These are phyloP conservation scores for Boletus fagicola DNA, from an alignment of 768 basidiomycete species.

Conservation along the genomic window DNA sequence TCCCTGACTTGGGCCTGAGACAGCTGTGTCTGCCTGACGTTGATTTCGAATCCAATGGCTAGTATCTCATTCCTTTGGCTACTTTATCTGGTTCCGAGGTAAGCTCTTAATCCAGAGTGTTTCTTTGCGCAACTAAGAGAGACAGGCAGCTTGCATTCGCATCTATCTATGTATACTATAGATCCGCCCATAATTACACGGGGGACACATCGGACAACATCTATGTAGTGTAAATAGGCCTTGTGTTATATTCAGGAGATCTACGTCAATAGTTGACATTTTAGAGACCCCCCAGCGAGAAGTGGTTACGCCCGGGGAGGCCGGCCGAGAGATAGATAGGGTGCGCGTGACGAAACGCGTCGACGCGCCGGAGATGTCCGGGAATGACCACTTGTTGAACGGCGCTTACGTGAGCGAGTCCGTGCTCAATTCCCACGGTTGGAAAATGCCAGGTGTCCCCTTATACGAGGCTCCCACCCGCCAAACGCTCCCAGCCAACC, in stretches of 20 bases:
- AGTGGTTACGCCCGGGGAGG: conserved; percentile 10
- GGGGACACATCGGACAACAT: conserved; percentile 8
- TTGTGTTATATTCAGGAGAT: neutral
- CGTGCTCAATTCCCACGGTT: conserved; percentile 37
- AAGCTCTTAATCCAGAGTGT: neutral
- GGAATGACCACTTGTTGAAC: conserved; percentile 30
- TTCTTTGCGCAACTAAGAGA: neutral
- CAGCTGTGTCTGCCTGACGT: conserved; percentile 46
- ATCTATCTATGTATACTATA: conserved; percentile 20
- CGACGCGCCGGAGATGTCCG: conserved; percentile 27
- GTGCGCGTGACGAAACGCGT: conserved; percentile 8
- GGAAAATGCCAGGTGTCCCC: conserved; percentile 28
- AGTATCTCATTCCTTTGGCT: neutral
- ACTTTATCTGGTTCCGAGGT: conserved; percentile 6
- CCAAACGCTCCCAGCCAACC: conserved; percentile 37
- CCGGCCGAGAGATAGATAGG: conserved; percentile 18
- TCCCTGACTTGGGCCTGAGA: conserved; percentile 69
- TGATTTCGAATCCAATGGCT: conserved; percentile 25
- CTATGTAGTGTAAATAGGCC: neutral
- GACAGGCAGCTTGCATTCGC: conserved; percentile 8
- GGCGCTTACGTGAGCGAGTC: conserved; percentile 36
- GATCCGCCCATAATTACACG: conserved; percentile 17
- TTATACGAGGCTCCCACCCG: conserved; percentile 39
- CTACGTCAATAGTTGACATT: neutral
- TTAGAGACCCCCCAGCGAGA: conserved; percentile 16